Base-by-base conservation (phyloP, 2,329 filamentous ascomycete genomes). In the Penicillium concentricum region DNA sequence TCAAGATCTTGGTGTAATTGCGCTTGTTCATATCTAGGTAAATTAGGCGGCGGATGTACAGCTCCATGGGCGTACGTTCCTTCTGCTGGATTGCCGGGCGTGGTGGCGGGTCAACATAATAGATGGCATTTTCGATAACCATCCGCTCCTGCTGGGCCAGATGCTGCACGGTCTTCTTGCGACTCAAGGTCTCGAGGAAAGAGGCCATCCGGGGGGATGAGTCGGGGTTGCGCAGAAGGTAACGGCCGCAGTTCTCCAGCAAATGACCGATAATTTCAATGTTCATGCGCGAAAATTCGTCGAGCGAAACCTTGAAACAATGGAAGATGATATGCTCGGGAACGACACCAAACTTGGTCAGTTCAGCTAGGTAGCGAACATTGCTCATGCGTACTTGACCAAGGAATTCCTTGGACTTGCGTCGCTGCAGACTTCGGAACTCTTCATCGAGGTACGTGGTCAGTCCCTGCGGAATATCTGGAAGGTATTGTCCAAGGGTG, bases 311-410 rank as follows among this genome's bases (percentile, higher is more conserved):
- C 74, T 97, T 99, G 67, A 99, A 85, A 71, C 94, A 99, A 71
- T 99, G 94, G 71, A 99, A 99, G 52, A 99, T 95, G 62, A 99
- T 93, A 74, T 99, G 94, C 74, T 99, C 94, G 0, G 95, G 94
- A 9, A 99, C 94, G 32, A 97, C 91, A 32, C 94, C 93, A 69
- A 99, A 99, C 71, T 99, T 99, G 57, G 94, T 99, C 70, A 99
- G 78, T 75, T 99, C 94, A 8, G 94, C 92, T 49, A 99, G 85
- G 72, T 99, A 99, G n/a, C 95, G 90, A 61, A 97, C 92, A 70
- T 97, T 97, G 75, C 90, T 88, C 65, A 95, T 87, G 42, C 94
- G 89, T 47, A 97, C 92, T 74, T 96, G 93, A 0, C 93, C 93
- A 0, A 97, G 81, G 61, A 99, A 97, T 66, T 99, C 95, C 72